These are phyloP conservation scores for Cladosporium sp. DNA, from an alignment of 2,329 filamentous ascomycete species.

Conservation along the genomic window DNA sequence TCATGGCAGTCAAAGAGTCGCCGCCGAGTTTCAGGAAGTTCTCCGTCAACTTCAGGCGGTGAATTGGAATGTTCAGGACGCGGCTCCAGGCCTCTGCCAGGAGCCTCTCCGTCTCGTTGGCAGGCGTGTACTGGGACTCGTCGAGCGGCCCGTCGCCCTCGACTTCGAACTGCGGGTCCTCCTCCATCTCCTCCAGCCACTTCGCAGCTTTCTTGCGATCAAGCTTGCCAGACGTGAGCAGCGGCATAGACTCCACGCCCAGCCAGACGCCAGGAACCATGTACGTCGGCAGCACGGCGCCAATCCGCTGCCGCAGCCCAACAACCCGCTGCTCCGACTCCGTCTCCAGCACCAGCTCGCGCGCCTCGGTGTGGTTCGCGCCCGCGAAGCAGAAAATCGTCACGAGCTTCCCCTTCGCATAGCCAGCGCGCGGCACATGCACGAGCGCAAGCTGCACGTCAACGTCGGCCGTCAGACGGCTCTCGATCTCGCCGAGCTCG, in stretches of 20 bases:
- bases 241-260: conserved; percentile 3
- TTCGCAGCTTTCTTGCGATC: conserved; percentile 9
- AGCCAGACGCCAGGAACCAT: conserved; percentile 13
- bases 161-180: conserved; percentile 3
- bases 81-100: conserved; percentile 5
- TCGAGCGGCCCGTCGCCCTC: background rate
- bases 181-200: conserved; percentile 8
- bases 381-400: conserved; percentile 53
- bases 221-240: conserved; percentile 11
- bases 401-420: conserved; percentile 66
- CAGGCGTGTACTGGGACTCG: background rate
- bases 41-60: conserved; percentile 19
- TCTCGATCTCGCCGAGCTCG: conserved; percentile 19
- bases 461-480: conserved; percentile 47
- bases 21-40: conserved; percentile 43
- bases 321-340: conserved; percentile 17
- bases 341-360: conserved; percentile 19
- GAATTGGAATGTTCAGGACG: conserved; percentile 4
- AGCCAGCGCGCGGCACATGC: conserved; percentile 63
- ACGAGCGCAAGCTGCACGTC: conserved; percentile 70
- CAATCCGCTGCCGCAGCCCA: conserved; percentile 5
- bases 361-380: conserved; percentile 2
- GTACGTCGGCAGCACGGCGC: conserved; percentile 7
- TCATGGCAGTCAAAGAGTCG: conserved; percentile 43
- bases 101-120: conserved; percentile 3